Conservation (phyloP, 768 basidiomycete genomes). For the Collybia mongolica region DNA sequence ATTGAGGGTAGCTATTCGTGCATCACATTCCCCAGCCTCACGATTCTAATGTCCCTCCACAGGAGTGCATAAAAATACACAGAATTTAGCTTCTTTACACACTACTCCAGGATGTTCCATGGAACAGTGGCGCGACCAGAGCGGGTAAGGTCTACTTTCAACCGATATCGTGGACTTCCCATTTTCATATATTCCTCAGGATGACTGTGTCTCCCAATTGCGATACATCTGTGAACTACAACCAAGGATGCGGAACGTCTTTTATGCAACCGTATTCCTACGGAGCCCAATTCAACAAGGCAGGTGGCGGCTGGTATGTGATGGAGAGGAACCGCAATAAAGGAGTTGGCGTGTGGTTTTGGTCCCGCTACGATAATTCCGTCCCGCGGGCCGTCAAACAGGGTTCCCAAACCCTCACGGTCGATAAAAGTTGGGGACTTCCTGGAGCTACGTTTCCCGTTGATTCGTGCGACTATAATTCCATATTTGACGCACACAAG, state of each 20-base stretch:
- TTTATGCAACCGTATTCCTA: constrained; percentile 39
- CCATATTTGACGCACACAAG: constrained; percentile 50
- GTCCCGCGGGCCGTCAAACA: constrained; percentile 42
- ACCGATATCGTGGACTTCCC: neutral
- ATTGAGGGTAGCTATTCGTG: constrained; percentile 43
- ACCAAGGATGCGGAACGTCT: constrained; percentile 60
- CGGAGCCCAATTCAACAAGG: constrained; percentile 46
- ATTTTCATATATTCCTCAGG: constrained; percentile 23
- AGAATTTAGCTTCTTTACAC: constrained; percentile 55
- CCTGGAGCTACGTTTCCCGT: constrained; percentile 51
- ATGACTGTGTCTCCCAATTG: constrained; percentile 42
- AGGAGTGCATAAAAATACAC: constrained; percentile 48
- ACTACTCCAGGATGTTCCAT: constrained; percentile 50
- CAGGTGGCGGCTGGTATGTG: constrained; percentile 62
- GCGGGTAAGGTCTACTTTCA: constrained; percentile 37
- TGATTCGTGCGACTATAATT: constrained; percentile 46
- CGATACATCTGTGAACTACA: constrained; percentile 47
- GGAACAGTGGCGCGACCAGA: constrained; percentile 36
- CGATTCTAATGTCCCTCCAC: neutral
- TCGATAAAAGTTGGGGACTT: constrained; percentile 34
- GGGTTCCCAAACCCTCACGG: constrained; percentile 12
- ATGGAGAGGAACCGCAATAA: constrained; percentile 37
- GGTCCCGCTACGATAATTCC: constrained; percentile 42
- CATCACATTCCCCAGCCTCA: neutral
- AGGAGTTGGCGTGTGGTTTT: constrained; percentile 65